Conservation (phyloP, 257 asterid genomes). For the Fraxinus anomala region DNA sequence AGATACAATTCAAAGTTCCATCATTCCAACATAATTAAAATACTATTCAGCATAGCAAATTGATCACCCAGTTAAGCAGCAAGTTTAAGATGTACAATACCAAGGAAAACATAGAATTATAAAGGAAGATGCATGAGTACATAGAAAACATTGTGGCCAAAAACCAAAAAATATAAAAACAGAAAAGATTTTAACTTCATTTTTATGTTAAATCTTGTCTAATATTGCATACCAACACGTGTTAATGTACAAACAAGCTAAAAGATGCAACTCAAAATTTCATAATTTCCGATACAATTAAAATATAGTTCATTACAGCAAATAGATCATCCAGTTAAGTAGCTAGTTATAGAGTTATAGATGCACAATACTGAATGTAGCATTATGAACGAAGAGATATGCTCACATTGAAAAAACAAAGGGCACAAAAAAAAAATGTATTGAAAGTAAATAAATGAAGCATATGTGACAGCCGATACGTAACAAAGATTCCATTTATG, state of each 20-base stretch:
- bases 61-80: neutral
- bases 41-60: constrained; percentile 3
- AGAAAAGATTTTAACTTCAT: neutral
- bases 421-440: neutral
- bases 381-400: neutral
- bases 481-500: neutral
- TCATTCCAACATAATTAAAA: neutral
- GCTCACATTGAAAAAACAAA: neutral
- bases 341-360: neutral
- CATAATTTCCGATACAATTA: neutral
- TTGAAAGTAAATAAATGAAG: neutral
- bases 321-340: neutral
- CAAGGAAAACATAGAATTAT: neutral
- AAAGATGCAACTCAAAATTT: neutral
- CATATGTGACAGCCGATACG: neutral
- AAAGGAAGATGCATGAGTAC: neutral
- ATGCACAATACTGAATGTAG: neutral
- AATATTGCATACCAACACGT: neutral
- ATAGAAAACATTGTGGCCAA: neutral
- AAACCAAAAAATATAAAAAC: neutral
- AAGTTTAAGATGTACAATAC: neutral
- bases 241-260: neutral
- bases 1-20: neutral
- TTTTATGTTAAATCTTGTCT: neutral
- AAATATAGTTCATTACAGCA: neutral